Percentiles rank a stretch among this genome's conserved stretches.
Evolutionary conservation across 257 asterid genomes (phyloP).

Genomic region (Parsonsia alboflavescens): DNA sequence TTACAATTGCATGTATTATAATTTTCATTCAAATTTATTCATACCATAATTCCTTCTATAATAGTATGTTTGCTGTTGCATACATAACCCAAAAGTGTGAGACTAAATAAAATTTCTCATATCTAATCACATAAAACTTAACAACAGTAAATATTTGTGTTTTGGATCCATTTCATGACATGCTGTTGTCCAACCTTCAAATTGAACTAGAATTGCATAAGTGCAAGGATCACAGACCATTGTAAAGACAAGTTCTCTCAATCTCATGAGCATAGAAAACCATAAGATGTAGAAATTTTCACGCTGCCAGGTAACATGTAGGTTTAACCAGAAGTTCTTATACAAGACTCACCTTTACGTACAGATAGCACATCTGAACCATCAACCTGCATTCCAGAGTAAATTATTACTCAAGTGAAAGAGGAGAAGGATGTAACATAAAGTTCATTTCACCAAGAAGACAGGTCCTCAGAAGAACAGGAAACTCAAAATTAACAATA

Average conservation of each 20-base stretch:
- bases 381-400: slow-evolving; percentile 48
- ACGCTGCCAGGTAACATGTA: not conserved
- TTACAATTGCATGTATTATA: not conserved
- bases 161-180: not conserved
- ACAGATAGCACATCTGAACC: slow-evolving; percentile 30
- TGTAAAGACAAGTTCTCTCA: not conserved
- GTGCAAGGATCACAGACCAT: not conserved
- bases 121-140: not conserved
- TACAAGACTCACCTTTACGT: slow-evolving; percentile 45
- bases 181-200: not conserved
- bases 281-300: not conserved
- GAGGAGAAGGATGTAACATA: not conserved
- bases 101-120: not conserved
- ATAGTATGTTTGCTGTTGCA: not conserved
- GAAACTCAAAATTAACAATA: not conserved
- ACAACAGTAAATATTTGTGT: not conserved
- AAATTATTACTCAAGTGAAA: slow-evolving; percentile 21
- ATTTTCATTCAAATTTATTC: not conserved
- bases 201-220: not conserved
- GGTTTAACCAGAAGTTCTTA: not conserved
- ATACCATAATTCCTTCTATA: not conserved
- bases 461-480: not conserved
- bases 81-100: not conserved
- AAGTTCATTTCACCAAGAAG: not conserved
- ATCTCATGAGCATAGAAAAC: not conserved